phyloP scores from a whole-genome alignment of 1,284 basidiomycete species.

The Sporisorium graminicola region DNA sequence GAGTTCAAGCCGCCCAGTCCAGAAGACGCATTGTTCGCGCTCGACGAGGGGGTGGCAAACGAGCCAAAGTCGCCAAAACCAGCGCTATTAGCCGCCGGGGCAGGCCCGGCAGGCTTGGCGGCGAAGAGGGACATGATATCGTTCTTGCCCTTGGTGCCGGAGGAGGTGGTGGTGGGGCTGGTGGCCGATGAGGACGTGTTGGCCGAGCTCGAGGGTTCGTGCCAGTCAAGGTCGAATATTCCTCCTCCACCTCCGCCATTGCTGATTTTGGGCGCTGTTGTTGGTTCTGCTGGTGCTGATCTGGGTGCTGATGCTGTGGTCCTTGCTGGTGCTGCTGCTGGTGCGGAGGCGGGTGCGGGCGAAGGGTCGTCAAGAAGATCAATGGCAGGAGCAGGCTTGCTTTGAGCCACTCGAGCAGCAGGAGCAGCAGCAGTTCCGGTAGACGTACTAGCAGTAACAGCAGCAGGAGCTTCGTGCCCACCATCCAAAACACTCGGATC shows the following conservation, averaged over 20 bases:
- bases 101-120: slow-evolving; percentile 16
- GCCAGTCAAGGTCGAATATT: slow-evolving; percentile 86
- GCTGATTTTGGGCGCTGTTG: slow-evolving; percentile 63
- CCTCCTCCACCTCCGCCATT: slow-evolving; percentile 75
- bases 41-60: slow-evolving; percentile 15
- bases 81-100: neutral
- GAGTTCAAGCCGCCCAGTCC: slow-evolving; percentile 9
- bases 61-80: slow-evolving; percentile 39
- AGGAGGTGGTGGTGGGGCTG: slow-evolving; percentile 73
- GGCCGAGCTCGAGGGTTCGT: slow-evolving; percentile 66
- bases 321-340: slow-evolving; percentile 13
- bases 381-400: slow-evolving; percentile 12
- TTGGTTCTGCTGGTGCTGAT: slow-evolving; percentile 11
- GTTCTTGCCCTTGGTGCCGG: slow-evolving; percentile 73
- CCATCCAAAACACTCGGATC: slow-evolving; percentile 85
- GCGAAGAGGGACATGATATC: slow-evolving; percentile 86
- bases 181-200: slow-evolving; percentile 58
- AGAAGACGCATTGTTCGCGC: neutral
- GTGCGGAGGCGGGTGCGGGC: slow-evolving; percentile 10
- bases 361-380: slow-evolving; percentile 43
- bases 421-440: neutral
- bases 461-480: slow-evolving; percentile 62
- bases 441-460: slow-evolving; percentile 2
- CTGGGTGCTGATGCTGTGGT: slow-evolving; percentile 18
- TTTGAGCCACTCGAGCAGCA: neutral